Evolutionary conservation across 495 filamentous ascomycete species (phyloP), one percentile per base, ranked within the genome.

Genomic region (Lasiosphaeria hispida): DNA sequence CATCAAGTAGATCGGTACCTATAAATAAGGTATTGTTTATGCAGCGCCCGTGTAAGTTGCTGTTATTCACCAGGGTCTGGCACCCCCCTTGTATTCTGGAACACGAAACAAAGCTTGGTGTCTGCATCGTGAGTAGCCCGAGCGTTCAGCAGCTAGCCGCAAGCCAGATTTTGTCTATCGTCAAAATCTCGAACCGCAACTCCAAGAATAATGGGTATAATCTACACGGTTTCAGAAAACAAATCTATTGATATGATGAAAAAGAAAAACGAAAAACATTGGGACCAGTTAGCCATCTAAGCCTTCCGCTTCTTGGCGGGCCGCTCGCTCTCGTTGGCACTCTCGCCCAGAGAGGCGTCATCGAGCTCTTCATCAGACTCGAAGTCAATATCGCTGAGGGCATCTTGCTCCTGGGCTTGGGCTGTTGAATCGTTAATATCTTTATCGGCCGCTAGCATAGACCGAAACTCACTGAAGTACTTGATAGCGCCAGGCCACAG

Each of bases 401-500:
- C 74, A 40, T 84, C 82, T 14, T 69, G 64, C 68, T 89, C 87
- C 60, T 89, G 80, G 13, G 85, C 83, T 66, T 83, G 76, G 38
- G 78, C 86, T 88, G 62, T 42, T 35, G n/a, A 48, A 47, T 38
- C 15, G 13, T 57, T 7, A 53, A 17, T 17, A 17, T 6, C 19
- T 34, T 10, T n/a, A 1, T 30, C 15, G 42, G 15, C 36, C 42
- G 23, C 14, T 10, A 57, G 13, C 11, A 15, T 10, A 38, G 47
- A 33, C 30, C 59, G 13, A 14, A 6, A 84, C 89, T 71, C 75
- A 96, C 91, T 88, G 71, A 92, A 97, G 70, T 92, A 92, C 69
- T 90, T 92, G 66, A 95, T 81, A 23, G 93, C 93, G 51, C 85
- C 81, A 23, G 90, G 87, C 85, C 87, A 97, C 47, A 96, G 76